Conservation (phyloP, 495 filamentous ascomycete species). For the Hypoxylon lenormandii region DNA sequence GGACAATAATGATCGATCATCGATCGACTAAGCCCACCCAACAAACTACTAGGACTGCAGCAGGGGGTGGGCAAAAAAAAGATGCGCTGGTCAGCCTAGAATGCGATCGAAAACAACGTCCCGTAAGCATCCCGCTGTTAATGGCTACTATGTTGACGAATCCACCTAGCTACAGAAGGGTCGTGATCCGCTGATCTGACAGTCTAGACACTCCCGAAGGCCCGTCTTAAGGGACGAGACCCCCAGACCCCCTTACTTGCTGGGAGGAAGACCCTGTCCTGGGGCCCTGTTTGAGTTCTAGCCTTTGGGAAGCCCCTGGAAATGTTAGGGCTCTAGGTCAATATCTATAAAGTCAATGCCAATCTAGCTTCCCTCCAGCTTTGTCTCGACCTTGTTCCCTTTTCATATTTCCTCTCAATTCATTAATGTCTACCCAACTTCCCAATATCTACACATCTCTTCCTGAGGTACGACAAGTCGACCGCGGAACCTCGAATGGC, state of each 20-base stretch:
- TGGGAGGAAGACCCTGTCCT: constrained; percentile 24
- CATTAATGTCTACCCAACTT: constrained; percentile 4
- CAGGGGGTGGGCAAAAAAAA: not conserved
- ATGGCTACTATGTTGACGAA: constrained; percentile 25
- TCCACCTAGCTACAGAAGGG: constrained; percentile 20
- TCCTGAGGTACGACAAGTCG: not conserved
- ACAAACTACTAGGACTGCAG: constrained; percentile 4
- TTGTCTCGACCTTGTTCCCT: constrained; percentile 15
- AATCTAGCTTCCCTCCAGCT: constrained; percentile 10
- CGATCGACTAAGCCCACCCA: constrained; percentile 29
- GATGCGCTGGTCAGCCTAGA: constrained; percentile 32
- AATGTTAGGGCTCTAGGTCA: constrained; percentile 18
- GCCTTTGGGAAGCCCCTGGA: constrained; percentile 35
- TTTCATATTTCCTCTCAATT: not conserved
- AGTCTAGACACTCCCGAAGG: constrained; percentile 36
- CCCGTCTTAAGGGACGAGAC: constrained; percentile 31
- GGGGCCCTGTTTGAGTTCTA: constrained; percentile 28
- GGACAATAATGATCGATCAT: constrained; percentile 28
- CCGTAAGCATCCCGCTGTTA: constrained; percentile 12
- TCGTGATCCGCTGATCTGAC: constrained; percentile 36
- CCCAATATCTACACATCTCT: not conserved
- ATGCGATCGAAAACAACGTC: constrained; percentile 38
- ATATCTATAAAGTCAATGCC: constrained; percentile 13
- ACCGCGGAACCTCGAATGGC: not conserved
- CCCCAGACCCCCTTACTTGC: constrained; percentile 17